Conservation (phyloP, 2,329 filamentous ascomycete genomes). For the Chaetomiaceae sp. region DNA sequence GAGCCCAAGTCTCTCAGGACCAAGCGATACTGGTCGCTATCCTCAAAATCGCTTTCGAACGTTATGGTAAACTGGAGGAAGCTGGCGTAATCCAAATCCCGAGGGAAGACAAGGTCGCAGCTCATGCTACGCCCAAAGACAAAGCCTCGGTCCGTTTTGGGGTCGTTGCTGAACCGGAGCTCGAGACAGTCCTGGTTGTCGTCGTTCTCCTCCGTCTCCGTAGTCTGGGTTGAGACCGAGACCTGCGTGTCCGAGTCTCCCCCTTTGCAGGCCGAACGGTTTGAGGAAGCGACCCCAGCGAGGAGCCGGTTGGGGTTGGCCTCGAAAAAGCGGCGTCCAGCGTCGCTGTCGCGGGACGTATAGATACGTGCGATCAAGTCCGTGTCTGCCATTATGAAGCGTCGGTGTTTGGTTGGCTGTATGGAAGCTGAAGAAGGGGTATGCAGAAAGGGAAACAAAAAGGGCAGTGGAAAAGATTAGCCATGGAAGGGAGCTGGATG, state of each 20-base stretch:
- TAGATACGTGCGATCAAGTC: not conserved
- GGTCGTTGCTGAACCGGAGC: not conserved
- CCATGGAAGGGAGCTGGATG: too few species aligned
- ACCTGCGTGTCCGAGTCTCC: too few species aligned
- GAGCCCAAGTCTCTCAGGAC: not conserved
- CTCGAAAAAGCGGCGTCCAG: too few species aligned
- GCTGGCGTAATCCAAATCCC: not conserved
- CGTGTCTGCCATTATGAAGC: not conserved
- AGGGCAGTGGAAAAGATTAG: too few species aligned
- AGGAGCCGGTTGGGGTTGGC: too few species aligned
- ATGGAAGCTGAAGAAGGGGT: too few species aligned
- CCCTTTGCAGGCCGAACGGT: too few species aligned
- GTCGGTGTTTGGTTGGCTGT: too few species aligned
- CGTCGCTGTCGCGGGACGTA: not conserved
- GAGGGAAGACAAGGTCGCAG: not conserved
- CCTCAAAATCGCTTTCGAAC: constrained; percentile 1
- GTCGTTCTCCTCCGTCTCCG: too few species aligned
- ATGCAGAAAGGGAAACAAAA: too few species aligned
- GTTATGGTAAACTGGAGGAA: not conserved
- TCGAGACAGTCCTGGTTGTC: not conserved
- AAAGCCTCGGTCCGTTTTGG: not conserved
- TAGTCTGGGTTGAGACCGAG: too few species aligned
- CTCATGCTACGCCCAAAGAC: not conserved
- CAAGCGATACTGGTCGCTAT: not conserved
- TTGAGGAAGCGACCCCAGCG: too few species aligned